Base-by-base conservation (phyloP, 768 basidiomycete species). In the Rickenella mellea region DNA sequence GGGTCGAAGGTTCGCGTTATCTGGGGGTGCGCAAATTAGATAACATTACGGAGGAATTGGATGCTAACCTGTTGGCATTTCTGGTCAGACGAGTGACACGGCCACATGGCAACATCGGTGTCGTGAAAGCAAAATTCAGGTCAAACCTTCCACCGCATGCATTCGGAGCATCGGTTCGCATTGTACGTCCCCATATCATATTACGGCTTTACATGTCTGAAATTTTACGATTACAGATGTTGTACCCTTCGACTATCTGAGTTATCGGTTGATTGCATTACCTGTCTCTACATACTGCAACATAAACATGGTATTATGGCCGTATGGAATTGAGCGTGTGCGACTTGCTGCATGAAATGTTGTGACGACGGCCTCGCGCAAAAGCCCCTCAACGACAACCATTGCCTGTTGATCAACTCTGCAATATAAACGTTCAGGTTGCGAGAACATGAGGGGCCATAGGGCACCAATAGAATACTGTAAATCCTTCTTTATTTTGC, bases 1-100 rank as follows among this genome's bases (percentile, higher is more conserved):
- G 96, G 96, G 46, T 87, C 90, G 53, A 92, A 93, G 67, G 72
- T 97, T 59, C 87, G 96, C 53, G 90, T 98, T 49, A 97, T 98
- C 73, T 98, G 92, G 92, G 96, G 93, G 88, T 89, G 55, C 58
- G 81, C 70, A 6, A 5, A n/a, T 24, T 41, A 20, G 30, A 32
- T 19, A 29, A 11, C 15, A 17, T 22, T 15, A 26, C 17, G 8
- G 22, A 22, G 10, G 24, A 19, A 30, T 9, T 11, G 33, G n/a
- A 30, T 33, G 4, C 6, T 36, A 11, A 17, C n/a, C n/a, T 15
- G 31, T 43, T 29, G 20, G 32, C 25, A 25, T 47, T 40, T 42
- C 12, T 32, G 4, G 19, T 15, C 40, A 89, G 90, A 58, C 89
- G 91, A 55, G 80, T 94, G 50, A 91, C 91, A 47, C 84, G 92